Evolutionary conservation across 129 eudicot species (phyloP), one percentile per base, ranked within the genome.

Genomic region (Artemisia tridentata): DNA sequence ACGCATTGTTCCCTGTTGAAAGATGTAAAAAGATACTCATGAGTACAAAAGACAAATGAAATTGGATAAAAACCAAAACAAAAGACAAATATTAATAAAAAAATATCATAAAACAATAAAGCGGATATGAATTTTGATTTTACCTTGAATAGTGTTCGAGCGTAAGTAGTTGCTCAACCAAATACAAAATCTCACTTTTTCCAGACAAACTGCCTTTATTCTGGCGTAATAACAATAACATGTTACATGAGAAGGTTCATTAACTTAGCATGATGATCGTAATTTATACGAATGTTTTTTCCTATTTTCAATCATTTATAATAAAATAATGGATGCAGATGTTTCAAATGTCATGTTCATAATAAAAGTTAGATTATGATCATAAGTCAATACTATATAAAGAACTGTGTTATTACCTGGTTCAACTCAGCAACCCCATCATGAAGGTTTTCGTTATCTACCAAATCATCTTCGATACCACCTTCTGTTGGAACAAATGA

Each of bases 91-190:
- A 25, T 20, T 0, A 20, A 20, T 58, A 69, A 69, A 14, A 69
- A 19, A 9, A 10, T 29, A 54, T 23, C 1, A 76, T 18, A 29
- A 68, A 58, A 9, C 21, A 5, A 60, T 18, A 18, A 47, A 58
- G 10, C 5, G 67, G 70, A 56, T 46, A 59, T 19, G 63, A 51
- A 69, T 20, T 20, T 20, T 61, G 11, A 1, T 63, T 25, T 63
- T 70, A 77, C 77, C 81, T 77, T 77, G 81, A 71, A 64, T 63
- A 77, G 59, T 16, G 45, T 53, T 70, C 77, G 31, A 71, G 76
- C 81, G 54, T 71, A 25, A 77, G 76, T 43, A 77, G 56, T 71
- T 77, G 76, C 29, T 71, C 81, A 77, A 71, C 81, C 55, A 77
- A 77, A 71, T 77, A 45, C 29, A 77, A 54, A 9, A 77, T 63